Evolutionary conservation across 768 basidiomycete genomes (phyloP).

Genomic region (Hypholoma sublateritium): DNA sequence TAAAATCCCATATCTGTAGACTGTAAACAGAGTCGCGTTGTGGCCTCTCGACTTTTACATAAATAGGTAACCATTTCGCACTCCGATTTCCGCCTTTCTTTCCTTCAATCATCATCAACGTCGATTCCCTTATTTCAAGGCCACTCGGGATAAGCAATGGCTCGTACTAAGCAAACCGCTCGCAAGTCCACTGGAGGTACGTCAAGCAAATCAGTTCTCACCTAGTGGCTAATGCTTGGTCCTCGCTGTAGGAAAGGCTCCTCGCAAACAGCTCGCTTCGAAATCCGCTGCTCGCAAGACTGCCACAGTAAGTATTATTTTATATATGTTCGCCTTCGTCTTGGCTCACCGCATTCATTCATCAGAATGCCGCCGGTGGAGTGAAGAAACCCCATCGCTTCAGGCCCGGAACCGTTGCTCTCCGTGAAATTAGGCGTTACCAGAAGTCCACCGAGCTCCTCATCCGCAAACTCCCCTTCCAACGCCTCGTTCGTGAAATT

Average conservation of each 20-base stretch:
- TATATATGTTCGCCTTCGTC: neutral
- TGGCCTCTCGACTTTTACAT: conserved; percentile 12
- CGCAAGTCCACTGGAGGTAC: conserved; percentile 76
- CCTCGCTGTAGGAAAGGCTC: conserved; percentile 47
- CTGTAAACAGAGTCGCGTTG: conserved; percentile 4
- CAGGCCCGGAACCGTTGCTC: conserved; percentile 76
- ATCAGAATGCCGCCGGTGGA: conserved; percentile 53
- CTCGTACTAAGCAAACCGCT: conserved; percentile 75
- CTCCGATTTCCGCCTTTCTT: conserved; percentile 17
- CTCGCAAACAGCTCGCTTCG: conserved; percentile 60
- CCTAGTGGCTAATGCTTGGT: neutral
- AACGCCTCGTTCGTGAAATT: conserved; percentile 76
- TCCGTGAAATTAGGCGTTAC: conserved; percentile 71
- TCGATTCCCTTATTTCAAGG: conserved; percentile 10
- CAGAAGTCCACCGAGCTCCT: conserved; percentile 65
- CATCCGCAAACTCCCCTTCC: conserved; percentile 68
- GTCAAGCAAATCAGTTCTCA: conserved; percentile 3
- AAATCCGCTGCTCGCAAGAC: conserved; percentile 62
- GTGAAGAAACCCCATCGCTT: conserved; percentile 85
- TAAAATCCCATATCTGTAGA: conserved; percentile 1
- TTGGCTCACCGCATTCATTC: neutral
- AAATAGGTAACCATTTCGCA: conserved; percentile 25
- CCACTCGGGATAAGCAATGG: conserved; percentile 40
- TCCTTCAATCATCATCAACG: conserved; percentile 27
- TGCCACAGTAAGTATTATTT: conserved; percentile 35